A percentile compares a stretch with the other conserved stretches of the same genome.
Conservation (phyloP, 1,139 yeast genomes). For the Suhomyces bribrorum region DNA sequence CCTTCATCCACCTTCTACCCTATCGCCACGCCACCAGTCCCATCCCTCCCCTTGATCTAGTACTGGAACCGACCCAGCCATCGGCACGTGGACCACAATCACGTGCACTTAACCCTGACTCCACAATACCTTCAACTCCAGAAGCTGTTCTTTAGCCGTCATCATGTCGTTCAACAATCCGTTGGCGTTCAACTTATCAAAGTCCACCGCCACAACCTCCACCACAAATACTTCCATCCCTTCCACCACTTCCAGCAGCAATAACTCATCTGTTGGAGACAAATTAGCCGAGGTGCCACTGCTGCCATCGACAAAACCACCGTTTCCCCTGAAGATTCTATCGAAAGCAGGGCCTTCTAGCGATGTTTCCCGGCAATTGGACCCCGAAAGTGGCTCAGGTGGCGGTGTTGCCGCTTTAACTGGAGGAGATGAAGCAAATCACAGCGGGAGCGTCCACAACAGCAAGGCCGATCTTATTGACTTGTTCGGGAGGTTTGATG, state of each 20-base stretch:
- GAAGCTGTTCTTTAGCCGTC: background rate
- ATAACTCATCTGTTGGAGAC: background rate
- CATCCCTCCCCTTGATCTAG: too few species aligned
- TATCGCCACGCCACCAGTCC: too few species aligned
- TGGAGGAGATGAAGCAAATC: slow-evolving; percentile 17
- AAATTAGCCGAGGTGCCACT: background rate
- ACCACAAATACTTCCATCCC: slow-evolving; percentile 34
- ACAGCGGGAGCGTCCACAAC: slow-evolving; percentile 1
- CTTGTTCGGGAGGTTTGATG: slow-evolving; percentile 43
- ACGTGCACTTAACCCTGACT: background rate
- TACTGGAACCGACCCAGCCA: background rate
- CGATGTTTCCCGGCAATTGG: slow-evolving; percentile 6
- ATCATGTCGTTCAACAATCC: slow-evolving; percentile 37
- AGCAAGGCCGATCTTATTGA: slow-evolving; percentile 37
- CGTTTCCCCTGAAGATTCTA: slow-evolving; percentile 24
- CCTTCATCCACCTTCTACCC: too few species aligned
- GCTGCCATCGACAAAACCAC: slow-evolving; percentile 16
- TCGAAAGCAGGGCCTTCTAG: slow-evolving; percentile 13
- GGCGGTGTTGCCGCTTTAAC: slow-evolving; percentile 32
- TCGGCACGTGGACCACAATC: background rate
- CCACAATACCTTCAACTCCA: background rate
- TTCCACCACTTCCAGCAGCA: slow-evolving; percentile 7
- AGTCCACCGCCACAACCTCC: slow-evolving; percentile 48
- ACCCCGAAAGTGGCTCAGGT: slow-evolving; percentile 11
- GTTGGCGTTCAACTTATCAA: slow-evolving; percentile 40